These are phyloP conservation scores for Chrysoporthe cubensis DNA, from an alignment of 2,329 filamentous ascomycete species.

Conservation along the genomic window DNA sequence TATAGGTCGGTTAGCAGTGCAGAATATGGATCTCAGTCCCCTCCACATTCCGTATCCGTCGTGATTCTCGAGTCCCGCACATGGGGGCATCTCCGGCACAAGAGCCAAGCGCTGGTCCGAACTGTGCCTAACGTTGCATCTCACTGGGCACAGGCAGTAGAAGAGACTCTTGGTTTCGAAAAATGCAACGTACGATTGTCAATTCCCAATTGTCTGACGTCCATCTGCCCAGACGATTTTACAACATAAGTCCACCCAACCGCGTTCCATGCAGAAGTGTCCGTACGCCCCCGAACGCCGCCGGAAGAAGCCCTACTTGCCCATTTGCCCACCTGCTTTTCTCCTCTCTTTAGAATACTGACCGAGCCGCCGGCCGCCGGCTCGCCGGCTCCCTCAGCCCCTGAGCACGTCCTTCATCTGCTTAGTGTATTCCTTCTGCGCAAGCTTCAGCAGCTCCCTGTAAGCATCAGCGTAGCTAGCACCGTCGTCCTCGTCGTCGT, in stretches of 20 bases:
- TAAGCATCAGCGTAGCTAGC: slow-evolving; percentile 68
- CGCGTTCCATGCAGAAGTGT: slow-evolving; percentile 16
- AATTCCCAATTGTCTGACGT: neutral
- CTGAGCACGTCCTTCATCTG: slow-evolving; percentile 45
- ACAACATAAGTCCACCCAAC: slow-evolving; percentile 9
- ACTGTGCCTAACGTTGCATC: neutral
- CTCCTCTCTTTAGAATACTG: slow-evolving; percentile 1
- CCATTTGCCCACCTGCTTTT: neutral
- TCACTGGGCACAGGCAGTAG: neutral
- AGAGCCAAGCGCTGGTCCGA: neutral
- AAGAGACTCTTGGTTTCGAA: neutral
- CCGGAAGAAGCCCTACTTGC: slow-evolving; percentile 18
- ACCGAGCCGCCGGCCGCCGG: neutral
- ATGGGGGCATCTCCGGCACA: no score
- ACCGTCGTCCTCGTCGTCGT: slow-evolving; percentile 52
- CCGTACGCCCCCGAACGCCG: slow-evolving; percentile 29
- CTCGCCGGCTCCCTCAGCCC: slow-evolving; percentile 12
- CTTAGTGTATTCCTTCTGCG: slow-evolving; percentile 67
- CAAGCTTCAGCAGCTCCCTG: slow-evolving; percentile 66
- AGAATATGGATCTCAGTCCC: neutral
- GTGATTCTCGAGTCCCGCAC: neutral
- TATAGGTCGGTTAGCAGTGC: slow-evolving; percentile 13
- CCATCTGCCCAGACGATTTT: neutral
- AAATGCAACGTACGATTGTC: neutral
- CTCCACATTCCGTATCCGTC: no score